These are phyloP conservation scores for Hymenoscyphus linearis DNA, from an alignment of 2,329 filamentous ascomycete genomes.

Conservation along the genomic window DNA sequence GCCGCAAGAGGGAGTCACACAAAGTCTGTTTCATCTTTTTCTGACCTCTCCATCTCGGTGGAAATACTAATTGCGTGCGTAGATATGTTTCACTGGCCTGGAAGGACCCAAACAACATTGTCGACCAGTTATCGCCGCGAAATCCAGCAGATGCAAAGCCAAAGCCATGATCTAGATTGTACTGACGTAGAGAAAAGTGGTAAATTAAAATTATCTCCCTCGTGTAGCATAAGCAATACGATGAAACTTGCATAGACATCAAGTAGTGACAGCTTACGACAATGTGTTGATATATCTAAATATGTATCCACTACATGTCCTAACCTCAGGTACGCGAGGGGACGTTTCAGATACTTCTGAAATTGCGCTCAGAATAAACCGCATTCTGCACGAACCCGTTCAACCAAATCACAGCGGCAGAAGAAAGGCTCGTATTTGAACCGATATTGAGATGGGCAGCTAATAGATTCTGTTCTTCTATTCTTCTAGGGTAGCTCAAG, in stretches of 20 bases:
- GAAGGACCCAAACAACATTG: conserved; percentile 33
- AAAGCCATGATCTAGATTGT: not conserved
- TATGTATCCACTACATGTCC: not conserved
- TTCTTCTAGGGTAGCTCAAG: too few relatives aligned
- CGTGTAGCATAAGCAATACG: not conserved
- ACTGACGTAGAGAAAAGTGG: not conserved
- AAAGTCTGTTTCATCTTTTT: conserved; percentile 43
- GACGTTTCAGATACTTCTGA: too few relatives aligned
- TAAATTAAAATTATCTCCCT: not conserved
- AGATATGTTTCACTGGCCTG: conserved; percentile 33
- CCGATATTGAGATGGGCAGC: too few relatives aligned
- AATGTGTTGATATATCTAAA: not conserved
- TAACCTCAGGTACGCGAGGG: too few relatives aligned
- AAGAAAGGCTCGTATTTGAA: too few relatives aligned
- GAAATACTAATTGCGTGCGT: not conserved
- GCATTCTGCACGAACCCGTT: too few relatives aligned
- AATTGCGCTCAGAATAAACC: too few relatives aligned
- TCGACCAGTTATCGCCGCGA: conserved; percentile 29
- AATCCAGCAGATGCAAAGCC: conserved; percentile 1
- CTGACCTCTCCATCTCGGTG: too few relatives aligned
- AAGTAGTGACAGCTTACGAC: too few relatives aligned
- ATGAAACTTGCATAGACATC: not conserved
- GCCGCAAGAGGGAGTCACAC: conserved; percentile 61
- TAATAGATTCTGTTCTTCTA: too few relatives aligned
- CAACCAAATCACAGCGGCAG: too few relatives aligned